These are phyloP conservation scores for Citrus medica DNA, from an alignment of 345 rosid genomes.

Conservation along the genomic window DNA sequence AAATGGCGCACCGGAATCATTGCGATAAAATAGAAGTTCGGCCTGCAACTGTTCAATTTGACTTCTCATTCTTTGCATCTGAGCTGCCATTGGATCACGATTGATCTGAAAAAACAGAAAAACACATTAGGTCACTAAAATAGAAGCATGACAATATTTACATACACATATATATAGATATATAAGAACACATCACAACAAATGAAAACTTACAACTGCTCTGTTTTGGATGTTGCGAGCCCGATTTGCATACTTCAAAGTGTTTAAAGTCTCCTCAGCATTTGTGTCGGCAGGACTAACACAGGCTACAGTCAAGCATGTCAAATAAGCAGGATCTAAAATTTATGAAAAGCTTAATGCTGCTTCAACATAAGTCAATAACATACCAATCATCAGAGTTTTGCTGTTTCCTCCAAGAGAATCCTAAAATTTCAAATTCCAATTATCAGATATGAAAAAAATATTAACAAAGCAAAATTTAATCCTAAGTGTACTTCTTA, in stretches of 20 bases:
- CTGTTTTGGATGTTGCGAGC: conserved; percentile 97
- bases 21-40: conserved; percentile 78
- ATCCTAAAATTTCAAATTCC: conserved; percentile 51
- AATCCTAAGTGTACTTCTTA: not conserved
- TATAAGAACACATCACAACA: not conserved
- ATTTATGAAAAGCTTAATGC: not conserved
- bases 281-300: conserved; percentile 99
- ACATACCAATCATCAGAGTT: conserved; percentile 96
- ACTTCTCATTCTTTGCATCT: conserved; percentile 81
- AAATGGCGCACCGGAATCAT: conserved; percentile 58
- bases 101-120: conserved; percentile 50
- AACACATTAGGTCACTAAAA: not conserved
- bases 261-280: conserved; percentile 94
- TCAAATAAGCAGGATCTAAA: not conserved
- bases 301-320: conserved; percentile 55
- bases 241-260: conserved; percentile 96
- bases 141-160: not conserved
- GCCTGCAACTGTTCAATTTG: conserved; percentile 95
- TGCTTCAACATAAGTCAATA: not conserved
- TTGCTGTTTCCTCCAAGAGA: conserved; percentile 99
- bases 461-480: not conserved
- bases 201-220: conserved; percentile 66
- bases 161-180: no score
- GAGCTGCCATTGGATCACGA: conserved; percentile 83
- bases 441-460: not conserved